Conservation (phyloP, 2,329 filamentous ascomycete species). For the Ceratocystiopsis sp. region DNA sequence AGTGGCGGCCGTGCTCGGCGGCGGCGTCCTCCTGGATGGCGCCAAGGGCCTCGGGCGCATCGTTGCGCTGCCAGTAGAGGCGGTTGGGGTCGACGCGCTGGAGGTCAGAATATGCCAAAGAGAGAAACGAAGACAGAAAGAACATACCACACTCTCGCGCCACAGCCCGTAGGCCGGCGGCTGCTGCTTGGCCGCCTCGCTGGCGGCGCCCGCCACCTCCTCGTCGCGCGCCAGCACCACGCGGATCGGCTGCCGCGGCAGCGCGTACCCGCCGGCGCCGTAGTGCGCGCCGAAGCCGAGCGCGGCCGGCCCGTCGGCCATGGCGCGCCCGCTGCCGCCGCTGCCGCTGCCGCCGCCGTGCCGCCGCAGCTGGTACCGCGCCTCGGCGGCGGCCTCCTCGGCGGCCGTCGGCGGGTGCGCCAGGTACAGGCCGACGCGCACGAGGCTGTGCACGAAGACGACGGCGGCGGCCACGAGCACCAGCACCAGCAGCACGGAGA, state of each 20-base stretch:
- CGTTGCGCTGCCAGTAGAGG: slow-evolving; percentile 62
- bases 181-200: slow-evolving; percentile 37
- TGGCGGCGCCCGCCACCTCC: slow-evolving; percentile 42
- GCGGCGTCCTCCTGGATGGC: slow-evolving; percentile 10
- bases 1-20: not conserved
- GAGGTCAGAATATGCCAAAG: not conserved
- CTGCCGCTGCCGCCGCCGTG: too few species aligned
- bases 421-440: slow-evolving; percentile 54
- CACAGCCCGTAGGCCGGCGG: slow-evolving; percentile 79
- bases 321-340: slow-evolving; percentile 9
- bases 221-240: slow-evolving; percentile 62
- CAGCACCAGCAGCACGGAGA: slow-evolving; percentile 66
- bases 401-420: slow-evolving; percentile 25
- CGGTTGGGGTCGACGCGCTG: slow-evolving; percentile 64
- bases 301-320: slow-evolving; percentile 8
- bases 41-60: slow-evolving; percentile 14
- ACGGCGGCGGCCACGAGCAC: slow-evolving; percentile 57
- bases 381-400: slow-evolving; percentile 15
- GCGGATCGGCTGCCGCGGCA: slow-evolving; percentile 57
- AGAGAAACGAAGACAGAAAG: not conserved
- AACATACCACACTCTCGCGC: slow-evolving; percentile 63
- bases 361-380: too few species aligned
- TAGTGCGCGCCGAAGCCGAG: slow-evolving; percentile 17
- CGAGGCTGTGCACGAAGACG: slow-evolving; percentile 64
- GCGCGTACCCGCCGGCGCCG: slow-evolving; percentile 46